Conservation (phyloP, 257 asterid genomes). For the Nicotiana obtusifolia region DNA sequence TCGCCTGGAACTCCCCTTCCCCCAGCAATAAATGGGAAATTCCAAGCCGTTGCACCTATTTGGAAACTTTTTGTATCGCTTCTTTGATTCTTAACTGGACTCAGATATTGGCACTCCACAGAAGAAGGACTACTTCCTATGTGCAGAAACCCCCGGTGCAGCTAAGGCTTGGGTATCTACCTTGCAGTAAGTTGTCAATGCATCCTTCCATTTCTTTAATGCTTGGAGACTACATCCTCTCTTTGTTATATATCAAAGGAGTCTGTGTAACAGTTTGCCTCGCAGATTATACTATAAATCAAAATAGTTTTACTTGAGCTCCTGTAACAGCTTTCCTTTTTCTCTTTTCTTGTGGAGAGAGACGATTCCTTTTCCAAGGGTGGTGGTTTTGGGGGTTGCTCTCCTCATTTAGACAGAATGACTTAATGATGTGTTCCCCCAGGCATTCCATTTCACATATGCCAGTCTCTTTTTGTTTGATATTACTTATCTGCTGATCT, state of each 20-base stretch:
- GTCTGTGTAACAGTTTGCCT: not conserved
- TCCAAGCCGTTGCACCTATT: not conserved
- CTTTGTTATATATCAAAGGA: not conserved
- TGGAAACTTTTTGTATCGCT: not conserved
- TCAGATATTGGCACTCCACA: conserved; percentile 98
- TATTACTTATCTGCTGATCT: not conserved
- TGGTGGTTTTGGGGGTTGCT: not conserved
- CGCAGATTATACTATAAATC: not conserved
- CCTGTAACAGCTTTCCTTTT: not conserved
- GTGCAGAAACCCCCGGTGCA: conserved; percentile 98
- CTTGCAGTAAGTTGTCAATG: conserved; percentile 68
- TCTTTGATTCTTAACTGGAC: conserved; percentile 40
- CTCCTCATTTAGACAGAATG: not conserved
- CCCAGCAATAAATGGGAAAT: not conserved
- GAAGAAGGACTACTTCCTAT: conserved; percentile 78
- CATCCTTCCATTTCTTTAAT: conserved; percentile 12
- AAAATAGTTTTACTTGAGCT: not conserved
- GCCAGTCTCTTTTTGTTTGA: not conserved
- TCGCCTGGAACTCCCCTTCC: no score
- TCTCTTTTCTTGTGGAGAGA: not conserved
- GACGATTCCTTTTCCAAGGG: not conserved
- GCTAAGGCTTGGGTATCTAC: conserved; percentile 97
- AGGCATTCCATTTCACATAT: not conserved
- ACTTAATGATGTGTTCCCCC: not conserved
- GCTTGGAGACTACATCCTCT: conserved; percentile 1